phyloP scores from a whole-genome alignment of 2,329 filamentous ascomycete genomes.

The Neopestalotiopsis sp. region DNA sequence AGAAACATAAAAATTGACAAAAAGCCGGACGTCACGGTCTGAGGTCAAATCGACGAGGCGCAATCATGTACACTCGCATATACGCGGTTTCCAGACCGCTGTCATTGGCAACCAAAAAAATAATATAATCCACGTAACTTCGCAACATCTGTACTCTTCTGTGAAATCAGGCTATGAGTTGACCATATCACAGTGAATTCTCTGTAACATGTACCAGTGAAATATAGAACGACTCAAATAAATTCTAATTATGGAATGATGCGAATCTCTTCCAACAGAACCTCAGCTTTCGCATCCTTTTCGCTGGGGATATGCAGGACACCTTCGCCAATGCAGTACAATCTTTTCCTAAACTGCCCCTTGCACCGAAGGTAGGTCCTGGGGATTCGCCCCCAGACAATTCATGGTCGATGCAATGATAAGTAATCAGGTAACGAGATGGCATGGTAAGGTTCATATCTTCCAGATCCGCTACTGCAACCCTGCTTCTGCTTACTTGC shows the following conservation, averaged over 20 bases:
- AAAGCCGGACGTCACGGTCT: constrained; percentile 6
- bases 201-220: no score
- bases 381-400: neutral
- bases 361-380: no score
- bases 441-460: neutral
- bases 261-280: no score
- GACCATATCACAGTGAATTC: no score
- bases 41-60: neutral
- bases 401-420: neutral
- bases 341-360: no score
- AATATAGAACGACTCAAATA: no score
- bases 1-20: constrained; percentile 5
- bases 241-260: no score
- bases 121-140: constrained; percentile 15
- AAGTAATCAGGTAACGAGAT: neutral
- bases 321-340: no score
- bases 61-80: neutral
- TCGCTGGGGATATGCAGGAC: no score
- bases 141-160: neutral
- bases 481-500: neutral
- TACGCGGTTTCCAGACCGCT: constrained; percentile 11
- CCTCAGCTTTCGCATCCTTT: no score
- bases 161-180: neutral
- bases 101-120: constrained; percentile 18
- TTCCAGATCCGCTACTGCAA: neutral